Percentiles rank a stretch among this genome's conserved stretches.
phyloP scores from a whole-genome alignment of 1,139 yeast genomes.

The Saccharomyces hybrid region DNA sequence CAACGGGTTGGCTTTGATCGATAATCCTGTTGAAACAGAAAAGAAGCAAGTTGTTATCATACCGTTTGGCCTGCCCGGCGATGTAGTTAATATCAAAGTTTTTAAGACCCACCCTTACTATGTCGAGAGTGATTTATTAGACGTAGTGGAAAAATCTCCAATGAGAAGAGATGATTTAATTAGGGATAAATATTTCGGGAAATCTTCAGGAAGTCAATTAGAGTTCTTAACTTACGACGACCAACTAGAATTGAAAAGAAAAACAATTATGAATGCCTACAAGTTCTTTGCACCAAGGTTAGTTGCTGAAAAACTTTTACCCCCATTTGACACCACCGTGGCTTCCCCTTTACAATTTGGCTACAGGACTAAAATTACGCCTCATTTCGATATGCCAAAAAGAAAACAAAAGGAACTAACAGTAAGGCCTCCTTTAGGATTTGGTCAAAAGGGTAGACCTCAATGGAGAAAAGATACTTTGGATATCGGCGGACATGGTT shows the following conservation, averaged over 20 bases:
- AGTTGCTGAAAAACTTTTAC: conserved; percentile 39
- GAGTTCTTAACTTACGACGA: conserved; percentile 68
- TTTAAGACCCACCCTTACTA: conserved; percentile 72
- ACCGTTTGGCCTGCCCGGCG: conserved; percentile 89
- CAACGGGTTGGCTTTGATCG: conserved; percentile 60
- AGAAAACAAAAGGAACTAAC: conserved; percentile 23
- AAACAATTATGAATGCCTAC: conserved; percentile 77
- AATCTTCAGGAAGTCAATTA: conserved; percentile 88
- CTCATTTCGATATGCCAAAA: conserved; percentile 83
- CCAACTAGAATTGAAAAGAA: conserved; percentile 64
- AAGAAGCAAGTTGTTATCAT: conserved; percentile 47
- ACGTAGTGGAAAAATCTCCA: conserved; percentile 40
- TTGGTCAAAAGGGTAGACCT: conserved; percentile 77
- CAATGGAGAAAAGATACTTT: conserved; percentile 46
- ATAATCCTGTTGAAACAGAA: conserved; percentile 43
- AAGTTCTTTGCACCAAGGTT: conserved; percentile 57
- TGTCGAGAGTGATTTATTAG: conserved; percentile 66
- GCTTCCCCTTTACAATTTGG: conserved; percentile 70
- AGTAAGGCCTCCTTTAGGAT: conserved; percentile 69
- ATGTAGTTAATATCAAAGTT: conserved; percentile 57
- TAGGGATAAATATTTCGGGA: conserved; percentile 67
- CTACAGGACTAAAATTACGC: conserved; percentile 89
- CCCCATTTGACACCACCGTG: conserved; percentile 57
- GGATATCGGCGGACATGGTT: conserved; percentile 41
- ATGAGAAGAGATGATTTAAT: conserved; percentile 49